Conservation (phyloP, 257 asterid genomes). For the Marsdenia floribunda region DNA sequence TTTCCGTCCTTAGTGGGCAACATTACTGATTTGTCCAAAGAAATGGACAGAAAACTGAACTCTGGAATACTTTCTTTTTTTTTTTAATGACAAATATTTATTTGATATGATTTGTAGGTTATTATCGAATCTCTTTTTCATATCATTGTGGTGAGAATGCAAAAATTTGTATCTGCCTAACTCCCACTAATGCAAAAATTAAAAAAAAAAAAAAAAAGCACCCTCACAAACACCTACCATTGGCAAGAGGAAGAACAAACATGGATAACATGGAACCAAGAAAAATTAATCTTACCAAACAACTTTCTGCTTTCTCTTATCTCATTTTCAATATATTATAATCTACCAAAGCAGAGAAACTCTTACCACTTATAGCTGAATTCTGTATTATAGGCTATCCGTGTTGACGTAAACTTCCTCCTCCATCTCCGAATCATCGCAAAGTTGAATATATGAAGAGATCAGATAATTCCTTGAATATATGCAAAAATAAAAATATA, state of each 20-base stretch:
- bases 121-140: conserved; percentile 5
- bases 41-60: neutral
- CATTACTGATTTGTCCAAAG: neutral
- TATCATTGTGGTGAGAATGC: conserved; percentile 7
- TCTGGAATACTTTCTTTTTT: neutral
- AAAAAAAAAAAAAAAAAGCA: neutral
- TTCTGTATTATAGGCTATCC: neutral
- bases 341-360: neutral
- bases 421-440: neutral
- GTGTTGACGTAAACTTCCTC: neutral
- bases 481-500: neutral
- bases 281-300: neutral
- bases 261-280: neutral
- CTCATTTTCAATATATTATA: conserved; percentile 2
- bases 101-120: neutral
- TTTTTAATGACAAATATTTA: neutral
- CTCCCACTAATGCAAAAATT: conserved; percentile 17
- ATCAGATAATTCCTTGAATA: neutral
- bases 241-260: neutral
- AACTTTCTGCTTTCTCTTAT: neutral
- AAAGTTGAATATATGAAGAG: neutral
- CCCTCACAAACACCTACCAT: no score
- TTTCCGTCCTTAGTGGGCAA: conserved; percentile 1
- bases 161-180: conserved; percentile 21
- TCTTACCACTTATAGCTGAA: neutral